Base-by-base conservation (phyloP, 1,139 yeast genomes). In the Nadsonia starkeyi-henricii region DNA sequence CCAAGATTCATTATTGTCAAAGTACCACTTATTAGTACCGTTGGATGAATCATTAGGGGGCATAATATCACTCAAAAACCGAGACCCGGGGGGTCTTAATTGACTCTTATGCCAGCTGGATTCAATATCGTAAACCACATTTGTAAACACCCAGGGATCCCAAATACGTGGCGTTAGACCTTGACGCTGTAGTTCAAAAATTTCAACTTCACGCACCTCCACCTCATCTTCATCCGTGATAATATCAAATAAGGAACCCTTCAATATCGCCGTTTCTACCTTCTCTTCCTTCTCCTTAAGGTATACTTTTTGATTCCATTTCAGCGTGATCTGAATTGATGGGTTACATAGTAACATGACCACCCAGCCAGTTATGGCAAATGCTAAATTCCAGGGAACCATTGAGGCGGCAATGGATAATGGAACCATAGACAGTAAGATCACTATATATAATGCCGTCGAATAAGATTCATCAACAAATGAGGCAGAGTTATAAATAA, bases 141-240 rank as follows among this genome's bases (percentile, higher is more conserved):
- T 61, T 0, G 82, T 71, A 55, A 64, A 77, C 17, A 71, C 60
- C 59, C 72, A 72, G n/a, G 74, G 71, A 23, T 68, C 70, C 85
- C 93, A 88, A 42, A 72, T 68, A 3, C 73, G 66, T 2, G 79
- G 77, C 2, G 83, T 73, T 17, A 79, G 69, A 39, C 82, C 82
- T 56, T 74, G 82, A 48, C 73, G 71, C 59, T 85, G 84, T 28
- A 88, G 70, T 62, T 86, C 95, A 61, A 72, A 88, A 0, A 88
- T 68, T 58, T 86, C 95, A 7, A 85, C 89, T 2, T 53, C 50
- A 48, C 73, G 67, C 0, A 73, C 68, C 46, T 80, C 81, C 0
- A 85, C 81, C 0, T 74, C 64, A 51, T 82, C 91, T 59, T 85
- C 94, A 30, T 85, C 70, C 15, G 83, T 71, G 36, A 81, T 72